Conservation (phyloP, 1,284 basidiomycete species). For the Sanguinoderma infundibulare region DNA sequence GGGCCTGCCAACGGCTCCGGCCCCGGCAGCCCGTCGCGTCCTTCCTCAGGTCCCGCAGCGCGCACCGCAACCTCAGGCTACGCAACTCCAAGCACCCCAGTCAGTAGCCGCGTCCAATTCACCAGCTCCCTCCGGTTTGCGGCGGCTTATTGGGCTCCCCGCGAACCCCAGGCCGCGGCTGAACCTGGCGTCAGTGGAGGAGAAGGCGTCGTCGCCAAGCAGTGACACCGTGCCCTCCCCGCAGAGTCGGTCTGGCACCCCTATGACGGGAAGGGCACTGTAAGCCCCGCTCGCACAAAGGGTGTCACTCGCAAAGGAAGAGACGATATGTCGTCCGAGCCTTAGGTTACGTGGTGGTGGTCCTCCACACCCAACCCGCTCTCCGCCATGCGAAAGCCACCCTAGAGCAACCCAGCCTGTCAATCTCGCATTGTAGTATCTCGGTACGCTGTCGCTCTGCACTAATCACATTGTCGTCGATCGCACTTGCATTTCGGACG, state of each 20-base stretch:
- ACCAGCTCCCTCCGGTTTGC: conserved; percentile 24
- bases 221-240: conserved; percentile 20
- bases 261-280: conserved; percentile 16
- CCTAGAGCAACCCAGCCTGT: neutral
- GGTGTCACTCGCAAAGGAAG: conserved; percentile 1
- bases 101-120: neutral
- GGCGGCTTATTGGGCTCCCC: conserved; percentile 32
- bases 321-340: neutral
- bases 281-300: neutral
- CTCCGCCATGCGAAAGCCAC: neutral
- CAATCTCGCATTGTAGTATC: neutral
- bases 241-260: conserved; percentile 23
- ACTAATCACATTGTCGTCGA: neutral
- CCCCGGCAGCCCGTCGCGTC: neutral
- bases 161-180: conserved; percentile 34
- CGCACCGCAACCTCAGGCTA: neutral
- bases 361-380: no score
- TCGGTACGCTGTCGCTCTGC: neutral
- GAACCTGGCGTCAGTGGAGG: conserved; percentile 36
- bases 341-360: no score
- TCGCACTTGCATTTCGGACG: neutral
- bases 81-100: conserved; percentile 1
- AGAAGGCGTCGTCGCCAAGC: conserved; percentile 24
- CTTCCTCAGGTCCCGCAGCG: conserved; percentile 11
- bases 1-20: neutral